Conservation (phyloP, 2,329 filamentous ascomycete genomes). For the Colletotrichum cordylinicola region DNA sequence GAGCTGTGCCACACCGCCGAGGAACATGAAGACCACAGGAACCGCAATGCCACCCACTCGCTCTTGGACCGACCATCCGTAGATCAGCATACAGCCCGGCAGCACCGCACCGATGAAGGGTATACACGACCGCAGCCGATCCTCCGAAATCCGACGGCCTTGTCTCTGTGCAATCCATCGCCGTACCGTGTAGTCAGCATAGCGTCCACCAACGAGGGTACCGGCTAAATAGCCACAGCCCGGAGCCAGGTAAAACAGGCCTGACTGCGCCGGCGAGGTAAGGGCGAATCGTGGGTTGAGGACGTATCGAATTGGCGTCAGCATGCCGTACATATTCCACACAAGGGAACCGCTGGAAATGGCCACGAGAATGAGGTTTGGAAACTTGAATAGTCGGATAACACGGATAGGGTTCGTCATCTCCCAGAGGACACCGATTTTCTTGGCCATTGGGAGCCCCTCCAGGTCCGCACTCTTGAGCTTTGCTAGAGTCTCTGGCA, state of each 20-base stretch:
- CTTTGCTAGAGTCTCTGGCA: slow-evolving; percentile 73
- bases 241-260: slow-evolving; percentile 74
- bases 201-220: slow-evolving; percentile 71
- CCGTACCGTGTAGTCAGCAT: slow-evolving; percentile 68
- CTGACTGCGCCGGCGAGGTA: slow-evolving; percentile 65
- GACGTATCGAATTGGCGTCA: slow-evolving; percentile 73
- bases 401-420: slow-evolving; percentile 73
- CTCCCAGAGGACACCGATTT: slow-evolving; percentile 25
- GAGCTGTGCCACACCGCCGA: slow-evolving; percentile 71
- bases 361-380: slow-evolving; percentile 65
- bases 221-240: slow-evolving; percentile 71
- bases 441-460: slow-evolving; percentile 55
- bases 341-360: slow-evolving; percentile 66
- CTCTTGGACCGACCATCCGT: slow-evolving; percentile 57
- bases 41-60: slow-evolving; percentile 43
- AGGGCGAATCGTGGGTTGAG: slow-evolving; percentile 74
- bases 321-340: slow-evolving; percentile 75
- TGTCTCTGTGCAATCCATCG: slow-evolving; percentile 59
- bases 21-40: slow-evolving; percentile 71
- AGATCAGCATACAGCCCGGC: slow-evolving; percentile 71
- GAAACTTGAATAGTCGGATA: slow-evolving; percentile 67
- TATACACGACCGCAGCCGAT: slow-evolving; percentile 67
- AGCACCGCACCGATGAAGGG: slow-evolving; percentile 65
- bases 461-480: slow-evolving; percentile 66
- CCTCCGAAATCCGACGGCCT: slow-evolving; percentile 70